Percentiles rank a stretch among this genome's conserved stretches.
These are phyloP conservation scores for Cercis canadensis DNA, from an alignment of 306 rosid genomes.

Conservation along the genomic window DNA sequence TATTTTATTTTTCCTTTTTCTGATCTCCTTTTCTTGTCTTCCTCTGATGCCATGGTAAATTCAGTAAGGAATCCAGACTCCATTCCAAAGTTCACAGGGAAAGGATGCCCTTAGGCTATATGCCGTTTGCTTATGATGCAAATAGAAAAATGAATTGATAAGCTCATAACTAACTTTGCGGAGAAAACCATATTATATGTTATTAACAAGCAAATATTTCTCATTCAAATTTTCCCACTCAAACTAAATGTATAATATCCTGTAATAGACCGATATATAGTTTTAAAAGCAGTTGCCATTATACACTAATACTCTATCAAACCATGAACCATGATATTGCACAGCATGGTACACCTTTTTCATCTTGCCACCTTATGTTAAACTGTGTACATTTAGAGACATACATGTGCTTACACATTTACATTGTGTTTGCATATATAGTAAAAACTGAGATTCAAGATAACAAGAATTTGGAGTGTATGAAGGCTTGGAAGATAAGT, in stretches of 20 bases:
- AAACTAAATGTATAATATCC: not conserved
- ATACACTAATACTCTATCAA: not conserved
- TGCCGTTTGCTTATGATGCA: not conserved
- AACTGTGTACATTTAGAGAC: too few relatives aligned
- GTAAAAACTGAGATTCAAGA: not conserved
- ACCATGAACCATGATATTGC: not conserved
- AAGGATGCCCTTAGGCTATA: conserved; percentile 4
- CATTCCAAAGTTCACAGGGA: not conserved
- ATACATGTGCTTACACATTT: too few relatives aligned
- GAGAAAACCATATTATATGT: not conserved
- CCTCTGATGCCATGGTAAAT: not conserved
- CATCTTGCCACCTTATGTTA: too few relatives aligned
- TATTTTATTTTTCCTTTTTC: conserved; percentile 7
- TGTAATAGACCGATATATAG: not conserved
- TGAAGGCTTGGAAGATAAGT: not conserved
- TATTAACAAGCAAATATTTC: not conserved
- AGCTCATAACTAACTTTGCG: too few relatives aligned
- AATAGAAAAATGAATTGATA: conserved; percentile 2
- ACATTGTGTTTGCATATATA: not conserved
- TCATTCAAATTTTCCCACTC: not conserved
- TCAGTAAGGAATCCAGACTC: not conserved
- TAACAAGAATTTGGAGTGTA: not conserved
- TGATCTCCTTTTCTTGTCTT: not conserved
- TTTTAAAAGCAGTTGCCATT: not conserved
- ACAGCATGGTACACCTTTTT: too few relatives aligned